Base-by-base conservation (phyloP, 306 rosid species). In the Rosa rugosa region DNA sequence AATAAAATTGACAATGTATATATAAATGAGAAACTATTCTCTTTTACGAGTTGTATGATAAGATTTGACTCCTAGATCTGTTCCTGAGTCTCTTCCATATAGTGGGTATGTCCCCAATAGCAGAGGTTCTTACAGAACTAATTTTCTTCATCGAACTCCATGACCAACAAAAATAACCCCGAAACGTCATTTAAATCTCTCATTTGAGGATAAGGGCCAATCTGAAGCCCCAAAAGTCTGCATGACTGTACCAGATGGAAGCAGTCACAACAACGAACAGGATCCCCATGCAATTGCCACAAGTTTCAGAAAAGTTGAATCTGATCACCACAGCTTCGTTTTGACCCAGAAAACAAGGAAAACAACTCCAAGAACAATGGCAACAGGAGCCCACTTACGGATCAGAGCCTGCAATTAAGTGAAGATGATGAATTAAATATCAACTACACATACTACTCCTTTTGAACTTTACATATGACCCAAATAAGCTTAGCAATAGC, bases 301-400 rank as follows among this genome's bases (percentile, higher is more conserved):
- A 77, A 6, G 23, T 49, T 54, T 66, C 31, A 63, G 64, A 71
- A 53, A 79, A 49, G 3, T 57, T 75, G 51, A 65, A 12, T 73
- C 70, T 38, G 84, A 81, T 96, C 93, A 91, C 97, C 99, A 93
- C 53, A 96, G 75, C 93, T 93, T 96, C 65, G 86, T 86, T 83
- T 95, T 95, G 72, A 96, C 80, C 98, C 99, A 96, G 92, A 91
- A 93, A 75, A 96, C 94, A n/a, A 96, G 86, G 87, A 93, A 89
- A 81, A 96, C 99, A 73, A 96, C 96, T 89, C 99, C 99, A 9
- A 96, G 83, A 71, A 96, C 99, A 76, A 95, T 91, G 59, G 99
- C 95, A 82, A 92, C 95, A n/a, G 99, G 99, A 4, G 97, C 99
- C 95, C 95, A 89, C 89, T 95, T 95, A 63, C 91, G 90, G 78